These are phyloP conservation scores for Fonsecaea multimorphosa DNA, from an alignment of 2,329 filamentous ascomycete species.

Conservation along the genomic window DNA sequence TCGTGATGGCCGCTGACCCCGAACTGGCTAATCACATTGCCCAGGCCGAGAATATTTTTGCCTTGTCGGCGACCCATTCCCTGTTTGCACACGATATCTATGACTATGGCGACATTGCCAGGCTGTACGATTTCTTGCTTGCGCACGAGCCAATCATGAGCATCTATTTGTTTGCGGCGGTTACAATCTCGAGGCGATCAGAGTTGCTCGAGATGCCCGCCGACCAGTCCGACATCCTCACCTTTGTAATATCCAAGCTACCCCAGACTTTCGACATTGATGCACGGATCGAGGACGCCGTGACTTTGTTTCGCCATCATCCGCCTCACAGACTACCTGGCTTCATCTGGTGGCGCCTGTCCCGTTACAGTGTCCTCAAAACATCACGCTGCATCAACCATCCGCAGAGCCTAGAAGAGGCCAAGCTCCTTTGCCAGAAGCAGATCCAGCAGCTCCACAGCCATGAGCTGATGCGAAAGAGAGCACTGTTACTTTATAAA, in stretches of 20 bases:
- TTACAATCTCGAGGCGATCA: conserved; percentile 77
- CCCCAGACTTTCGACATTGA: conserved; percentile 83
- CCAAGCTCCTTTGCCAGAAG: conserved; percentile 68
- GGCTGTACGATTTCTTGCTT: conserved; percentile 90
- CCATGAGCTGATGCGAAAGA: conserved; percentile 63
- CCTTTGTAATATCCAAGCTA: conserved; percentile 84
- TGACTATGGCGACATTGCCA: conserved; percentile 83
- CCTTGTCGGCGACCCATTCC: conserved; percentile 88
- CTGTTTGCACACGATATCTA: conserved; percentile 97
- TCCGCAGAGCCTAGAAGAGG: conserved; percentile 68
- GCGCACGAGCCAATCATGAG: conserved; percentile 86
- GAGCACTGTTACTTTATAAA: conserved; percentile 61
- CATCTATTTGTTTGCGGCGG: conserved; percentile 90
- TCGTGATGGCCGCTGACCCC: conserved; percentile 75
- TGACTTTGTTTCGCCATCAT: conserved; percentile 65
- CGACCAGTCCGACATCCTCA: conserved; percentile 90
- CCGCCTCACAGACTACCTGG: conserved; percentile 74
- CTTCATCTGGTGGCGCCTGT: conserved; percentile 73
- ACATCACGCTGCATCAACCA: conserved; percentile 68
- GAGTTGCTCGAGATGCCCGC: conserved; percentile 84
- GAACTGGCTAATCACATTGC: conserved; percentile 76
- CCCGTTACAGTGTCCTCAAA: conserved; percentile 79
- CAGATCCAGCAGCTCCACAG: conserved; percentile 76
- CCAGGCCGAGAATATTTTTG: conserved; percentile 84
- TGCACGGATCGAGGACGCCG: conserved; percentile 70